Evolutionary conservation across 2,329 filamentous ascomycete species (phyloP).

Genomic region (Aspergillus amoenus): DNA sequence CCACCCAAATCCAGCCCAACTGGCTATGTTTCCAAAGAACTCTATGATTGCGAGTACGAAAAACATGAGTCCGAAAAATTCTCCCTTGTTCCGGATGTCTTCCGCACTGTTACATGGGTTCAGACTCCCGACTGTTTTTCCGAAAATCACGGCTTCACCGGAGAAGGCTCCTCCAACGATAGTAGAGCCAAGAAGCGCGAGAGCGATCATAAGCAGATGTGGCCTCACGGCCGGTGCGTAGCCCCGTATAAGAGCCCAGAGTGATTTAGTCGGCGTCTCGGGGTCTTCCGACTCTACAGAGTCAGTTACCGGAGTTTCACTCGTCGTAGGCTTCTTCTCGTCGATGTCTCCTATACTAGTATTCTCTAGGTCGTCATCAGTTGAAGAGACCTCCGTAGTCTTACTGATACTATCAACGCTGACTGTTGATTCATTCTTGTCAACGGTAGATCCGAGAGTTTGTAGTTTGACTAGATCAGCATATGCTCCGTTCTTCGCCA

Average conservation of each 20-base stretch:
- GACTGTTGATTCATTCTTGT: neutral
- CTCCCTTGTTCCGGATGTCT: constrained; percentile 45
- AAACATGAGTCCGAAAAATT: constrained; percentile 58
- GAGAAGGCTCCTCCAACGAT: constrained; percentile 13
- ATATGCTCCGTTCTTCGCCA: constrained; percentile 42
- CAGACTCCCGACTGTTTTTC: constrained; percentile 57
- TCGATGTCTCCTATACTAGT: constrained; percentile 11
- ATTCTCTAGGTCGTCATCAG: constrained; percentile 26
- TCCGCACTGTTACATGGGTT: constrained; percentile 54
- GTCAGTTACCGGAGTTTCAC: constrained; percentile 17
- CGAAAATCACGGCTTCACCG: constrained; percentile 54
- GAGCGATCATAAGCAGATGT: constrained; percentile 34
- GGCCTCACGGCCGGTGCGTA: constrained; percentile 34
- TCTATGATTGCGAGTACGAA: constrained; percentile 62
- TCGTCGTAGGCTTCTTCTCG: constrained; percentile 15
- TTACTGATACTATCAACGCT: constrained; percentile 26
- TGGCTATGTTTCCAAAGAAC: constrained; percentile 61
- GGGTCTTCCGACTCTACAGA: constrained; percentile 26
- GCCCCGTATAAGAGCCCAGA: constrained; percentile 28
- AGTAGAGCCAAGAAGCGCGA: constrained; percentile 44
- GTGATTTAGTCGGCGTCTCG: constrained; percentile 26
- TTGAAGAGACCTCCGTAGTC: constrained; percentile 26
- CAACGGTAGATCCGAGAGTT: constrained; percentile 21
- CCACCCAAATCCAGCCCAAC: constrained; percentile 58
- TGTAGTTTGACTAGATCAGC: constrained; percentile 52